Conservation (phyloP, 495 filamentous ascomycete species). For the Immersiella caudata region DNA sequence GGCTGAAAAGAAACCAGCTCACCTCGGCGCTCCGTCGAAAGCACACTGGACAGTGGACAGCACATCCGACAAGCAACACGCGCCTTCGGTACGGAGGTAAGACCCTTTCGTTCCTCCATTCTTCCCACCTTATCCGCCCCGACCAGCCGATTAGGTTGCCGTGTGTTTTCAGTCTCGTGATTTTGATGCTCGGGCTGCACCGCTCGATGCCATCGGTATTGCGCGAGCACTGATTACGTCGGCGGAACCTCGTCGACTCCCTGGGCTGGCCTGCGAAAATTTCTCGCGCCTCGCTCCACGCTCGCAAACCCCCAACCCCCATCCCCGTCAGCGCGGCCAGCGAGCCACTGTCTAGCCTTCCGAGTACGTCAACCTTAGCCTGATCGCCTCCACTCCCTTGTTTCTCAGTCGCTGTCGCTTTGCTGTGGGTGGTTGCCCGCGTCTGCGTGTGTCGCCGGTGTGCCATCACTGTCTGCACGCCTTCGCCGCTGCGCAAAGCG, state of each 20-base stretch:
- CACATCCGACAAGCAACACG: constrained; percentile 38
- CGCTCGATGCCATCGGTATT: constrained; percentile 29
- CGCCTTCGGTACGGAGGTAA: constrained; percentile 44
- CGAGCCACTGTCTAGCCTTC: constrained; percentile 15
- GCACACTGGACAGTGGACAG: constrained; percentile 34
- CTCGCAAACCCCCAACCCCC: constrained; percentile 23
- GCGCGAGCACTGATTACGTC: constrained; percentile 32
- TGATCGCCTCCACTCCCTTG: constrained; percentile 35
- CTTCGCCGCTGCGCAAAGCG: constrained; percentile 9
- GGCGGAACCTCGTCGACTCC: constrained; percentile 16
- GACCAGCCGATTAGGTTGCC: constrained; percentile 34
- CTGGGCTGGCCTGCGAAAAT: constrained; percentile 36
- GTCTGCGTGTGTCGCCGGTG: constrained; percentile 11
- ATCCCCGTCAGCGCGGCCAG: constrained; percentile 18
- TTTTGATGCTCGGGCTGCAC: constrained; percentile 29
- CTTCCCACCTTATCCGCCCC: constrained; percentile 39
- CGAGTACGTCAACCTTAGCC: constrained; percentile 30
- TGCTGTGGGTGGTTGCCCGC: constrained; percentile 17
- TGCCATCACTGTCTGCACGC: constrained; percentile 1
- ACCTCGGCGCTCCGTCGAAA: constrained; percentile 32
- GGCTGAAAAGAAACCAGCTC: constrained; percentile 37
- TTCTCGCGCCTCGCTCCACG: constrained; percentile 37
- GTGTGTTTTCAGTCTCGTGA: constrained; percentile 37
- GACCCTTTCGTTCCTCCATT: constrained; percentile 39
- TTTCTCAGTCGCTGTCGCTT: constrained; percentile 16